Conservation (phyloP, 164 flowering plant genomes). For the Umbilicus rupestris region DNA sequence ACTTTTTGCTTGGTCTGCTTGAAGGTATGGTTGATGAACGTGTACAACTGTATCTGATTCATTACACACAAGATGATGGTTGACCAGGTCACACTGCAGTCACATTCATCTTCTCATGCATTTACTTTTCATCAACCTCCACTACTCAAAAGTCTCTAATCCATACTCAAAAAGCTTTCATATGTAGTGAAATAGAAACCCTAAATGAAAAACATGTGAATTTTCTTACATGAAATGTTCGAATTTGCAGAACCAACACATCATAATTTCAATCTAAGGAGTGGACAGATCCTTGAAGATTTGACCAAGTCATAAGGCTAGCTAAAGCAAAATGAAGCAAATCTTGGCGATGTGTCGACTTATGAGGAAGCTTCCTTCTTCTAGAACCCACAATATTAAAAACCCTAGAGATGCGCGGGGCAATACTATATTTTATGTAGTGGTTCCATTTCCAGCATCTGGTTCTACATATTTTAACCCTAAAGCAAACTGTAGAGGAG, state of each 20-base stretch:
- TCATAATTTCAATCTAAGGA: background rate
- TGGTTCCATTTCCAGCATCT: background rate
- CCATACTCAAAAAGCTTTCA: too few species aligned
- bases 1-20: background rate
- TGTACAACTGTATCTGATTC: background rate
- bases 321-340: background rate
- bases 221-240: background rate
- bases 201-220: background rate
- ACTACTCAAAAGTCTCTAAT: background rate
- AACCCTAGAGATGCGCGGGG: background rate
- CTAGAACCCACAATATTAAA: background rate
- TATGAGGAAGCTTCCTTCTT: background rate
- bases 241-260: background rate
- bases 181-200: background rate
- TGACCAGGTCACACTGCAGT: background rate
- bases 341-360: too few species aligned
- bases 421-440: background rate
- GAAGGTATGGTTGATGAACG: background rate
- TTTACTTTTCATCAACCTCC: background rate
- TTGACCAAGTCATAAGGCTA: too few species aligned
- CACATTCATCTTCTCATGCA: slow-evolving; percentile 3
- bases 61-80: background rate
- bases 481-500: background rate
- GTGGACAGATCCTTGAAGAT: background rate
- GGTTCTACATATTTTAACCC: background rate